Evolutionary conservation across 139 green algal genomes (phyloP), one percentile per base, ranked within the genome.

Genomic region (Coelastrella sp.): DNA sequence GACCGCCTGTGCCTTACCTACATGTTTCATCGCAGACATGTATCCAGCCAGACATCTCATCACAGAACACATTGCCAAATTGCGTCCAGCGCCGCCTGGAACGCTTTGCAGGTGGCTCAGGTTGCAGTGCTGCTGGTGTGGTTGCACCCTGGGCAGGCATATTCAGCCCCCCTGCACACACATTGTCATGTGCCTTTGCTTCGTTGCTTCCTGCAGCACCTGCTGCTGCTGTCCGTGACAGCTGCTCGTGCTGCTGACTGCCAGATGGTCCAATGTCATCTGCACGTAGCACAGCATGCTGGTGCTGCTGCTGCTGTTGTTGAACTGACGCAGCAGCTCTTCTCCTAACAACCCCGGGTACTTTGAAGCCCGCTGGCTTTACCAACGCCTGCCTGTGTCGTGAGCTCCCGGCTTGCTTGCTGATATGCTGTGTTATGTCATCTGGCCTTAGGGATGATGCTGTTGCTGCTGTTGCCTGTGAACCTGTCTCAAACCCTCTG

Each of bases 21-120:
- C 77, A 84, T 2, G 60, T 59, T 17, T 80, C 66, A 59, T 86
- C 80, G 41, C 80, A 86, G 2, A 86, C 21, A 45, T 86, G 80
- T 3, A 86, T 45, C 48, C 51, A 67, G 4, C 80, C 80, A 5
- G 80, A 80, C 48, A 57, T 43, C 50, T 79, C 68, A 27, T 68
- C 38, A 41, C 80, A 86, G n/a, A 71, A 86, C 11, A 79, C 45
- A 30, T 86, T 59, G 37, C 80, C 80, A 60, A 68, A 60, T 5
- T 69, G 48, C 0, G 67, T 79, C 48, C 51, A 67, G 43, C 79
- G 79, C 15, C 79, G 45, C 41, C 63, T 35, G 1, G 62, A 63
- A 38, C 60, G 53, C 72, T 64, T 63, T 17, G 37, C 37, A 34
- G 30, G 35, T 25, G 35, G 67, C 9, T 53, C 73, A 50, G 32